Evolutionary conservation across 371 early-diverging fungal species (phyloP).

Genomic region (Rhizopus microsporus): DNA sequence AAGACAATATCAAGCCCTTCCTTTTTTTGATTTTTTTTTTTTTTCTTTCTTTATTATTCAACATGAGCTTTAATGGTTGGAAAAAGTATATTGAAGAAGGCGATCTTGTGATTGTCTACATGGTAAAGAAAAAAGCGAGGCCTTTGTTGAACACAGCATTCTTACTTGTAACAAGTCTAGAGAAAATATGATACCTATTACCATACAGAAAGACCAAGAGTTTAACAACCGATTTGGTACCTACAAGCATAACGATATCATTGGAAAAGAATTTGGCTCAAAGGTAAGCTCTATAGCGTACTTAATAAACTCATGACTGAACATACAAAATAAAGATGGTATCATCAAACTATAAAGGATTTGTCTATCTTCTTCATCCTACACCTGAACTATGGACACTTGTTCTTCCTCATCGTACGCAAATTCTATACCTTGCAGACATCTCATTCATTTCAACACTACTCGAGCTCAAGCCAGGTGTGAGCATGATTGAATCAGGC

Average conservation of each 20-base stretch:
- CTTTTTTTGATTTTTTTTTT: slow-evolving; percentile 6
- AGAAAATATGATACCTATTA: slow-evolving; percentile 64
- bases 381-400: slow-evolving; percentile 97
- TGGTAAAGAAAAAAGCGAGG: slow-evolving; percentile 36
- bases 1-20: not conserved
- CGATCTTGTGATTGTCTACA: slow-evolving; percentile 62
- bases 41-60: not conserved
- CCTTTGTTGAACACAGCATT: not conserved
- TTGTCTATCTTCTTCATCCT: slow-evolving; percentile 87
- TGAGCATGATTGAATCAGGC: slow-evolving; percentile 88
- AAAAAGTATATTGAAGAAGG: slow-evolving; percentile 62
- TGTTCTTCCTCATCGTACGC: slow-evolving; percentile 92
- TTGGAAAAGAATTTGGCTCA: slow-evolving; percentile 84
- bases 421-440: slow-evolving; percentile 93
- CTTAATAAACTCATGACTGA: not conserved
- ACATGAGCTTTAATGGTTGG: slow-evolving; percentile 51
- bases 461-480: slow-evolving; percentile 86
- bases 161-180: slow-evolving; percentile 48
- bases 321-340: slow-evolving; percentile 47
- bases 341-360: slow-evolving; percentile 76
- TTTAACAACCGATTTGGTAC: slow-evolving; percentile 78
- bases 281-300: slow-evolving; percentile 47
- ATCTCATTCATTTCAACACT: slow-evolving; percentile 83
- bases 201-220: slow-evolving; percentile 56
- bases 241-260: slow-evolving; percentile 78